phyloP scores from a whole-genome alignment of 345 rosid species.

The Eucalyptus brandiana region DNA sequence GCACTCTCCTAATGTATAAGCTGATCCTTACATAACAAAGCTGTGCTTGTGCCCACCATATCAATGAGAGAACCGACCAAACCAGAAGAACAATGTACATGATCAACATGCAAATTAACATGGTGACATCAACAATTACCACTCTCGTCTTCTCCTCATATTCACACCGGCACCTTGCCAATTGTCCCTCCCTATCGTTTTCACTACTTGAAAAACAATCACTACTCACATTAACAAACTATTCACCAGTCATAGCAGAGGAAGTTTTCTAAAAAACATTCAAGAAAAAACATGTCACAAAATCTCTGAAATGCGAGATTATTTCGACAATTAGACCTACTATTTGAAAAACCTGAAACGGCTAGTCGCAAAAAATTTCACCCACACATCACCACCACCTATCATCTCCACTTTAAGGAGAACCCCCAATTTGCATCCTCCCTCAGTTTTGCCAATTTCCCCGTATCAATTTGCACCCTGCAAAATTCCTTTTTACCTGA shows the following conservation, averaged over 20 bases:
- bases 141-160: background rate
- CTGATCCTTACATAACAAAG: background rate
- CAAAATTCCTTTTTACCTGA: background rate
- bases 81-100: background rate
- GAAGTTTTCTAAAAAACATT: fast-evolving
- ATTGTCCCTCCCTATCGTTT: background rate
- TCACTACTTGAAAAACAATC: background rate
- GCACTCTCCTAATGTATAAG: background rate
- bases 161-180: background rate
- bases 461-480: background rate
- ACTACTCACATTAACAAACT: background rate
- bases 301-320: background rate
- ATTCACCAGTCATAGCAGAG: background rate
- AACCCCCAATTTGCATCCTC: background rate
- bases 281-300: background rate
- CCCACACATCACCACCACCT: background rate
- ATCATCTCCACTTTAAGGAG: background rate
- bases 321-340: background rate
- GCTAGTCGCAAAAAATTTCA: background rate
- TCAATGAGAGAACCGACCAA: background rate
- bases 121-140: background rate
- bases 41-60: background rate
- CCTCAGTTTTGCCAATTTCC: background rate
- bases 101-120: background rate
- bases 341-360: background rate